Percentiles rank a stretch among this genome's conserved stretches.
phyloP scores from a whole-genome alignment of 768 basidiomycete species.

The Suillus clintonianus region DNA sequence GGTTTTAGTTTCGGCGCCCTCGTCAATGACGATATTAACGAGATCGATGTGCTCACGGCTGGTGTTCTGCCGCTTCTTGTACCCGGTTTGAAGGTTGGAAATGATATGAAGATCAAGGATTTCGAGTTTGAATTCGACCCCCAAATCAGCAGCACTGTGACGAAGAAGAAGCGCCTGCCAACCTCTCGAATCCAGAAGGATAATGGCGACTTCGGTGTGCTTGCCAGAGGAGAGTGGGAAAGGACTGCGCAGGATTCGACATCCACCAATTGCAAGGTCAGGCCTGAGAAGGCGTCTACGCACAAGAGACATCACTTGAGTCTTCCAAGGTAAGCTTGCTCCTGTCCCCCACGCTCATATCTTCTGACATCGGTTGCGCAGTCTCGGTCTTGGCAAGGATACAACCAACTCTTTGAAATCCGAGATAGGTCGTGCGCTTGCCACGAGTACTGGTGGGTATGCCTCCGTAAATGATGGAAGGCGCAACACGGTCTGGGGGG shows the following conservation, averaged over 20 bases:
- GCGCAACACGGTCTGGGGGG: constrained; percentile 51
- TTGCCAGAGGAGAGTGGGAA: constrained; percentile 45
- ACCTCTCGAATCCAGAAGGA: constrained; percentile 19
- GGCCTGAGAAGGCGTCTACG: constrained; percentile 45
- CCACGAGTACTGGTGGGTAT: constrained; percentile 42
- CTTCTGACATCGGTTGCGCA: constrained; percentile 26
- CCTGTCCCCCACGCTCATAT: background rate
- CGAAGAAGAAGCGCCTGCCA: constrained; percentile 31
- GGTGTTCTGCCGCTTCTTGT: constrained; percentile 68
- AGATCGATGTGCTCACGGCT: constrained; percentile 73
- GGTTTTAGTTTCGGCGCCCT: constrained; percentile 63
- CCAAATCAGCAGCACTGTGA: constrained; percentile 35
- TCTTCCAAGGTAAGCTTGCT: constrained; percentile 57
- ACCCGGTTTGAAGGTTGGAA: constrained; percentile 62
- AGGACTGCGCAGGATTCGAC: constrained; percentile 64
- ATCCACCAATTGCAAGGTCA: constrained; percentile 44
- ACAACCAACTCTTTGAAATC: constrained; percentile 56
- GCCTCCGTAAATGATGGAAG: constrained; percentile 40
- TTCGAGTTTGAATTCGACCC: constrained; percentile 39
- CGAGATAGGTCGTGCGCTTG: constrained; percentile 55
- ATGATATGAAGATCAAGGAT: constrained; percentile 55
- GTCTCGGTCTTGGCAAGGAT: constrained; percentile 64
- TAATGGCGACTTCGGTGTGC: constrained; percentile 30
- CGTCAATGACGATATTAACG: constrained; percentile 51
- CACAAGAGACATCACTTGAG: constrained; percentile 68